Base-by-base conservation (phyloP, 1,284 basidiomycete genomes). In the Moesziomyces aphidis region DNA sequence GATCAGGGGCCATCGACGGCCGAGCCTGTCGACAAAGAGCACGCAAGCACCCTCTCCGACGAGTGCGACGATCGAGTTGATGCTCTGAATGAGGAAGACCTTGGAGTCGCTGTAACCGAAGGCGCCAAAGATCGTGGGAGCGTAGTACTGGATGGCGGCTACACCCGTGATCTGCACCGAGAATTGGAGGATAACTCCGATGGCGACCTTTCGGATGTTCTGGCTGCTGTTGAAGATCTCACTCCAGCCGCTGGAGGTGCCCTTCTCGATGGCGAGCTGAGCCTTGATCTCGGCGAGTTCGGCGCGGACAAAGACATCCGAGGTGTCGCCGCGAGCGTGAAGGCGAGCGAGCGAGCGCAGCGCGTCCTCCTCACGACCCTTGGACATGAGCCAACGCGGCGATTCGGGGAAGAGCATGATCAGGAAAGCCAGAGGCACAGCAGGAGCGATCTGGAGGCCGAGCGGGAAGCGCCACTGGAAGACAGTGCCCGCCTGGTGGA, bases 31-130 rank as follows among this genome's bases (percentile, higher is more conserved):
- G 49, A 90, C 86, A 86, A 88, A 89, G 48, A 89, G 79, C 26
- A 90, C 85, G 77, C 89, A 90, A 47, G 87, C 86, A 2, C 85
- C 87, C 72, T 90, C 88, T 8, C 89, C 89, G 51, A 89, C 86
- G 39, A 90, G 85, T 5, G 89, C 89, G 61, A 90, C 88, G 61
- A 90, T 85, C 50, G 87, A 88, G 85, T 90, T 90, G 81, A 90
- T 88, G 8, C 87, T 88, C 81, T 90, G 89, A 81, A 90, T 88
- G 26, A 90, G 85, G 22, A 90, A 87, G 50, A 90, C 80, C 54
- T 87, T 50, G 36, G 78, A 50, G 44, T 86, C 62, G 85, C 87
- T 47, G 87, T 88, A 80, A 81, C 88, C 86, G 86, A 90, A 64
- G 17, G 69, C 64, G 11, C 34, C 59, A 34, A 75, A 72, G 59